Base-by-base conservation (phyloP, 2,329 filamentous ascomycete species). In the Cryoendolithus antarcticus region DNA sequence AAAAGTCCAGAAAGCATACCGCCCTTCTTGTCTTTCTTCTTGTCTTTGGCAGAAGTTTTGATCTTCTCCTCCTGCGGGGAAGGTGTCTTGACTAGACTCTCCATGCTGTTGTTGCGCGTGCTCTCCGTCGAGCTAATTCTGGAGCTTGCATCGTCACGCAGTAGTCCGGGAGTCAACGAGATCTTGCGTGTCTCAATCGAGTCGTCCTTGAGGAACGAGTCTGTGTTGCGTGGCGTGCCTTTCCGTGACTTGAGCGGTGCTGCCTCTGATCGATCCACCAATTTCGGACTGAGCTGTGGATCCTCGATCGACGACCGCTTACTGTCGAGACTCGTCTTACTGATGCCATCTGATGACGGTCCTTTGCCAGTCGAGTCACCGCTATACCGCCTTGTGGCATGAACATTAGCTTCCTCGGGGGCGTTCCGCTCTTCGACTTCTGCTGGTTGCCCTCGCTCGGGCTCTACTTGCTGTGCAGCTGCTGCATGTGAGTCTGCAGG, bases 131-230 rank as follows among this genome's bases (percentile, higher is more conserved):
- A 61, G 51, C 42, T 57, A 52, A 48, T 55, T 34, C 44, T 45
- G 29, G 44, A 50, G 29, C 4, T 60, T 55, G 67, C 66, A 47
- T 95, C 88, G 49, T 96, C 89, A 32, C 89, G 79, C 31, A 96
- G 67, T 38, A 98, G 65, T 50, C 93, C 93, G 1, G 91, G 91
- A 3, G 91, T 98, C 33, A 98, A 73, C 0, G 88, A 93, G 49
- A 98, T 96, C 66, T 96, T 96, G 62, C 93, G 86, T 2, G 91
- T 95, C 61, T 96, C 91, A 30, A 86, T 82, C 27, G 77, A 86
- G 55, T 98, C 89, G 55, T 96, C 91, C 61, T 86, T 93, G 70
- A 95, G 95, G 69, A 96, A 95, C 1, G 89, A 94, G 62, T 96
- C 89, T 4, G 86, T 89, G 57, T 93, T 93, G 47, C 89, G 76